Evolutionary conservation across 2,329 filamentous ascomycete species (phyloP).

Genomic region (Emmonsiellopsis sp.): DNA sequence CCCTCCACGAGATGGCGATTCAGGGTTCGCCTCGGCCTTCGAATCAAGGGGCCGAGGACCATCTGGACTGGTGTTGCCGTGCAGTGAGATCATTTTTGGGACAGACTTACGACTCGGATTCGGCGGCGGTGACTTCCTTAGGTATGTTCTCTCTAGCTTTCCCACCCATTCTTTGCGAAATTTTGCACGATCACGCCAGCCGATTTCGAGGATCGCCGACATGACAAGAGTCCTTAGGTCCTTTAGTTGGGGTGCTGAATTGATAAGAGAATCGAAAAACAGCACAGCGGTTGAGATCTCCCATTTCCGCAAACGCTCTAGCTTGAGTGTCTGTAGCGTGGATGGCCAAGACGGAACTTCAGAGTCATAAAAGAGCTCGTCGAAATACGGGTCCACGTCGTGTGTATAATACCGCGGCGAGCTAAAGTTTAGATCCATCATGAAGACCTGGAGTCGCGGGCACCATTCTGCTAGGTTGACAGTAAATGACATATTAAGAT

Average conservation of each 20-base stretch:
- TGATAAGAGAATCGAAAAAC: constrained; percentile 69
- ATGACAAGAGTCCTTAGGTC: constrained; percentile 62
- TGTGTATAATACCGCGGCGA: constrained; percentile 34
- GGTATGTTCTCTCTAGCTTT: constrained; percentile 49
- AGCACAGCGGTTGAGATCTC: constrained; percentile 58
- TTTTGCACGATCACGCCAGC: constrained; percentile 71
- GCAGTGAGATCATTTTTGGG: neutral
- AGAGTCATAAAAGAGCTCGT: constrained; percentile 46
- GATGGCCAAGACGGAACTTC: constrained; percentile 72
- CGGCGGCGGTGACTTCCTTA: constrained; percentile 21
- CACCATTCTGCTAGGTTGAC: constrained; percentile 56
- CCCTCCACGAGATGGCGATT: neutral
- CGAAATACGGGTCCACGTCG: constrained; percentile 67
- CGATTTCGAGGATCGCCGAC: constrained; percentile 66
- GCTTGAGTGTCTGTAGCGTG: constrained; percentile 59
- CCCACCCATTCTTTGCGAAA: constrained; percentile 69
- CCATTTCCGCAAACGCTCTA: constrained; percentile 71
- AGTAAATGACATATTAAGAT: constrained; percentile 66
- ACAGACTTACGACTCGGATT: neutral
- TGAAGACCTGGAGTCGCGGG: constrained; percentile 59
- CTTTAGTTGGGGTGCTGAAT: constrained; percentile 56
- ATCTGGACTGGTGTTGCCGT: neutral
- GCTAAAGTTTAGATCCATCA: constrained; percentile 66
- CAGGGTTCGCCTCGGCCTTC: neutral
- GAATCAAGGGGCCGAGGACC: neutral